Conservation (phyloP, 345 rosid genomes). For the Diplotaxis tenuifolia region DNA sequence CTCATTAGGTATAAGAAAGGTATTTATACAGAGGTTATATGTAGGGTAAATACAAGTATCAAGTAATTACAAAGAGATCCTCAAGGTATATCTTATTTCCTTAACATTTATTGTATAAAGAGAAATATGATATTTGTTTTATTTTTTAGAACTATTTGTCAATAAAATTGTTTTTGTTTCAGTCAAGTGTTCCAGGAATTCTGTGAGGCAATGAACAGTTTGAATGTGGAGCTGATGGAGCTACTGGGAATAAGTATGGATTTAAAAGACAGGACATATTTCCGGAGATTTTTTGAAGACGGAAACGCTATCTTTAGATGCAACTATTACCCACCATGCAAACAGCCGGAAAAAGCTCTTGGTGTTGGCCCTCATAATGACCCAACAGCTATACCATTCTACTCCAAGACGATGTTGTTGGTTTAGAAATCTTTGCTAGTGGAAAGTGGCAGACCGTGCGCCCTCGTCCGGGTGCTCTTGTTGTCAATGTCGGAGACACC, state of each 20-base stretch:
- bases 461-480: constrained; percentile 48
- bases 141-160: neutral
- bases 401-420: constrained; percentile 56
- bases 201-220: constrained; percentile 31
- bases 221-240: constrained; percentile 27
- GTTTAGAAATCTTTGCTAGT: constrained; percentile 45
- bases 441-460: constrained; percentile 42
- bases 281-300: constrained; percentile 40
- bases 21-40: no score
- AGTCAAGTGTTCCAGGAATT: constrained; percentile 32
- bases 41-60: no score
- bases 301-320: constrained; percentile 46
- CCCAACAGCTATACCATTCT: constrained; percentile 44
- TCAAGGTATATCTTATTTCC: no score
- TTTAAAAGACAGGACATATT: constrained; percentile 36
- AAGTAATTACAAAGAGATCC: no score
- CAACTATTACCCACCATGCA: constrained; percentile 52
- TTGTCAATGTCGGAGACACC: constrained; percentile 60
- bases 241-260: constrained; percentile 38
- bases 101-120: neutral
- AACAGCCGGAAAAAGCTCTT: constrained; percentile 41
- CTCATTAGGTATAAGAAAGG: no score
- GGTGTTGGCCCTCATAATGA: constrained; percentile 54
- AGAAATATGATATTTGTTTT: neutral
- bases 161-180: neutral